Percentiles rank a stretch among this genome's conserved stretches.
Evolutionary conservation across 257 asterid species (phyloP).

Genomic region (Fraxinus quadrangulata): DNA sequence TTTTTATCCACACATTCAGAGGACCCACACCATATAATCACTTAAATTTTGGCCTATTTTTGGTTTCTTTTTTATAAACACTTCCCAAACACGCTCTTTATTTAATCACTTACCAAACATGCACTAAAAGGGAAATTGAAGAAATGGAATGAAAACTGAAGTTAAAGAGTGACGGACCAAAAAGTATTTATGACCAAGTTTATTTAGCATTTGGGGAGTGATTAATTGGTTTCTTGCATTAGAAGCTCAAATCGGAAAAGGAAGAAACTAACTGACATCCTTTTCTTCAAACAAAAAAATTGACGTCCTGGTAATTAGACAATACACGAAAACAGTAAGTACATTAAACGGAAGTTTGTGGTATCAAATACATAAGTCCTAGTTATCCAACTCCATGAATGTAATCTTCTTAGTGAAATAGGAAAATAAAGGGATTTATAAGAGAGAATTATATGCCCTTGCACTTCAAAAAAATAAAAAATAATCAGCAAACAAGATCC

Average conservation of each 20-base stretch:
- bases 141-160: not conserved
- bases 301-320: not conserved
- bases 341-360: not conserved
- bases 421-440: not conserved
- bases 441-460: not conserved
- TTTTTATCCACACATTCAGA: not conserved
- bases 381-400: not conserved
- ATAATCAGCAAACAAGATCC: conserved; percentile 2
- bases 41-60: too few species aligned
- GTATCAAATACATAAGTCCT: conserved; percentile 9
- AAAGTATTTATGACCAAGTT: not conserved
- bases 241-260: not conserved
- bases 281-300: not conserved
- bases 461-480: conserved; percentile 21
- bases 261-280: not conserved
- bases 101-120: not conserved
- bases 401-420: not conserved
- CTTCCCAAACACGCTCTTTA: too few species aligned
- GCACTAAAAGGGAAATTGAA: not conserved
- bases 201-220: not conserved
- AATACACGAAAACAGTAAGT: not conserved
- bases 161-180: not conserved
- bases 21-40: not conserved
- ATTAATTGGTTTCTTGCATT: not conserved
- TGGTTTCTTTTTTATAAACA: too few species aligned